Evolutionary conservation across 2,329 filamentous ascomycete species (phyloP), one percentile per base, ranked within the genome.

Genomic region (Alternaria sp.): DNA sequence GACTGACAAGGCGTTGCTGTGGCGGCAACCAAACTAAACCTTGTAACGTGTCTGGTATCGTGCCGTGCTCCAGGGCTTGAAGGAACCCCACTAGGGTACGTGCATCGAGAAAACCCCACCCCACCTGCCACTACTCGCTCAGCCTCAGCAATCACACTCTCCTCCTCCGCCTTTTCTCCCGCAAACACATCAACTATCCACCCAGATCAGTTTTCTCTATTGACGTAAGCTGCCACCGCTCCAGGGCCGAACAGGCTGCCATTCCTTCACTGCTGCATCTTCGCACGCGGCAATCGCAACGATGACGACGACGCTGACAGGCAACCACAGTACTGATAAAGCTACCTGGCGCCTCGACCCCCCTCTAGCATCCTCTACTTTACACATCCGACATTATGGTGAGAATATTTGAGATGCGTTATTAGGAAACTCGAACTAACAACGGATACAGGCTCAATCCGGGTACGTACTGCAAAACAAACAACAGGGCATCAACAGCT

Each of bases 241-340:
- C 45, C 52, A 11, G 17, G 26, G 30, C 44, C 60, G 56, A 50
- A 45, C 60, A 73, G 70, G 69, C 71, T 70, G 47, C 67, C 75
- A 68, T 47, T 70, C 52, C 56, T 60, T 43, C 26, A 40, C 58
- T 32, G 53, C 55, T 44, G 61, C 61, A 57, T 45, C 23, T 46
- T 50, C 40, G 62, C 67, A 56, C 56, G 50, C 49, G 54, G 62
- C 63, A 55, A 65, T 62, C 63, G 62, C 66, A 67, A 63, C 55
- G 72, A 73, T 79, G 74, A 79, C 75, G 73, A 79, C 75, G 77
- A 75, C 72, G 75, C 78, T 79, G 70, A 78, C 73, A 75, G 75
- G 73, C 74, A 73, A 61, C 49, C 74, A 72, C 67, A 72, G 65
- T 62, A 73, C 68, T 72, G 70, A 77, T 75, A 78, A 77, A 77